These are phyloP conservation scores for Halophytophthora polymorphica DNA, from an alignment of 352 stramenopile species.

Conservation along the genomic window DNA sequence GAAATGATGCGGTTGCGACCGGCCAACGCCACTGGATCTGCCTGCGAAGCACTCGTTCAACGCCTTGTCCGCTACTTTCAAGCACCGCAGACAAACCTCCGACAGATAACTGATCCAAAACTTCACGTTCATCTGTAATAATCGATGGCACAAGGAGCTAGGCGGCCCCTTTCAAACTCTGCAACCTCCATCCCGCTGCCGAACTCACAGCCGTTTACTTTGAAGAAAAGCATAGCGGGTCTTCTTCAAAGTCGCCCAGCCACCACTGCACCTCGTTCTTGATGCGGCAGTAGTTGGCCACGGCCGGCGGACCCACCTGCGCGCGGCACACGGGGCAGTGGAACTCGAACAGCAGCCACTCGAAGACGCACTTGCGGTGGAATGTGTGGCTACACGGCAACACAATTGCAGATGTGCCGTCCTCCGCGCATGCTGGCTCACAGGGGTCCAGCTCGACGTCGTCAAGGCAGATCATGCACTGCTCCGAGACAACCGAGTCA, in stretches of 20 bases:
- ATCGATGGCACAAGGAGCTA: no score
- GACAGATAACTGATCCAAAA: no score
- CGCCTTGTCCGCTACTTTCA: no score
- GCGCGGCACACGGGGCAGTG: constrained; percentile 61
- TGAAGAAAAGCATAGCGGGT: no score
- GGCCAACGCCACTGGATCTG: no score
- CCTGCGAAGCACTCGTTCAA: no score
- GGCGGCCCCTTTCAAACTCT: no score
- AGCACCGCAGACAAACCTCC: no score
- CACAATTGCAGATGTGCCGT: constrained; percentile 15
- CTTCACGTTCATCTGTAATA: no score
- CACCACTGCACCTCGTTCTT: constrained; percentile 46
- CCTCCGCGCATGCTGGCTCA: neutral
- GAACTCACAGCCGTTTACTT: no score
- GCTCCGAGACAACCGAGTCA: constrained; percentile 17
- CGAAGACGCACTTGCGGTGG: constrained; percentile 67
- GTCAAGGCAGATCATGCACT: constrained; percentile 47
- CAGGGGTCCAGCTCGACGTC: constrained; percentile 23
- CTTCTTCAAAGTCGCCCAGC: constrained; percentile 42
- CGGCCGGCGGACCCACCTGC: constrained; percentile 40
- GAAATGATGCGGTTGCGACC: no score
- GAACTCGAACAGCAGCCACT: constrained; percentile 72
- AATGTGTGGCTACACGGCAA: constrained; percentile 68
- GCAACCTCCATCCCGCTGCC: no score
- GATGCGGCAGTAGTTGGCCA: constrained; percentile 43